A percentile compares a stretch with the other conserved stretches of the same genome.
Evolutionary conservation across 176 grass and related monocot genomes (phyloP).

Genomic region (Eremochloa ophiuroides): DNA sequence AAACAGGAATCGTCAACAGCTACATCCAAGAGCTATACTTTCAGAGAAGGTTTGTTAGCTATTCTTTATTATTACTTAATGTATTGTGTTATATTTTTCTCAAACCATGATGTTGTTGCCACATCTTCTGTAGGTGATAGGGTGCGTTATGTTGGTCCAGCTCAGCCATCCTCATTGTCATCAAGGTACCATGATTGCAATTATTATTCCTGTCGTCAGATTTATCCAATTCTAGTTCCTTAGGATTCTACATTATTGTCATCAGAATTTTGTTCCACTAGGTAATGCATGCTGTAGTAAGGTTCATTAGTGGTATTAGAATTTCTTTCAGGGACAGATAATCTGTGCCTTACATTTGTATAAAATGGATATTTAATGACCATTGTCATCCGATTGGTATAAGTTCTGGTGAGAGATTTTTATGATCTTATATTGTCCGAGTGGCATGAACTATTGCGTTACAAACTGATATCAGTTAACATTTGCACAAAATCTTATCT

Average conservation of each 20-base stretch:
- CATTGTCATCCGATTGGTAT: background rate
- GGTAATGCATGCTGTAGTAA: background rate
- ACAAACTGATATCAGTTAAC: background rate
- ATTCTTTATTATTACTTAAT: conserved; percentile 14
- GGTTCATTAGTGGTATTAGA: background rate
- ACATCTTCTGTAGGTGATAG: conserved; percentile 67
- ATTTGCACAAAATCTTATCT: background rate
- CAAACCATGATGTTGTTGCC: background rate
- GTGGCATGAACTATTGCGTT: background rate
- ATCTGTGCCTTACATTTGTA: background rate
- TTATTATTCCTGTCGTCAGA: background rate
- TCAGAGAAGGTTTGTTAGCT: conserved; percentile 71
- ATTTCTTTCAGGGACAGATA: background rate
- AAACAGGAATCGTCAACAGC: conserved; percentile 92
- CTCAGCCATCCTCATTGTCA: conserved; percentile 41
- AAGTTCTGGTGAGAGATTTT: background rate
- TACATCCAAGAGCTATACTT: conserved; percentile 91
- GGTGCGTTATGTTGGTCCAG: conserved; percentile 71
- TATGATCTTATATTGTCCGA: background rate
- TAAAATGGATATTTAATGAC: background rate
- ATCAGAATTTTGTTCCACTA: background rate
- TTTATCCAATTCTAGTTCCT: background rate
- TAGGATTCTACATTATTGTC: background rate
- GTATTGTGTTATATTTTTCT: conserved; percentile 14
- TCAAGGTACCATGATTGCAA: conserved; percentile 47